Evolutionary conservation across 140 eudicot genomes (phyloP), one percentile per base, ranked within the genome.

Genomic region (Erigeron philadelphicus): DNA sequence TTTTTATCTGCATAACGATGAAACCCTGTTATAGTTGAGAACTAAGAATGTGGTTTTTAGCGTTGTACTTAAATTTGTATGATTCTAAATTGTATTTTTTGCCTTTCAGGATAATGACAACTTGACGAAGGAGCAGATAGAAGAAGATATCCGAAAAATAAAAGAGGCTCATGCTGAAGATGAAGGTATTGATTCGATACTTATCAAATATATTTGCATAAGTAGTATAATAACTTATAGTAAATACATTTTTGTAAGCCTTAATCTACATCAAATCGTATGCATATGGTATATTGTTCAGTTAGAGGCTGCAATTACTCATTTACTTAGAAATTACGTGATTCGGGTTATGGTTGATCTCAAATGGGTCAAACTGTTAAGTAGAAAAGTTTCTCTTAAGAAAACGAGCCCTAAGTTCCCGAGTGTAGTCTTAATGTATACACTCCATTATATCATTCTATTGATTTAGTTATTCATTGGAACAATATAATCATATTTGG

Each of bases 151-250:
- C 38, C 86, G 81, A 54, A 87, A 81, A 79, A 83, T 94, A 61
- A 94, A 94, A 78, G 96, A 81, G 52, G 95, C 82, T 15, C 97
- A 94, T 80, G 95, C 96, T 44, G 99, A 94, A 80, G 99, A 94
- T 71, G 96, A 89, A 66, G 99, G 99, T 90, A 87, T 54, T 21
- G 40, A 16, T 60, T n/a, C 67, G 56, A 62, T 73, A 31, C n/a
- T 74, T 67, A 50, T 48, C 8, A 5, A 19, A 61, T 10, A 31
- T 53, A 50, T 13, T 6, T 50, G 19, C 56, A 12, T 2, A 9
- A 11, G 16, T 6, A 15, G 9, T 53, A 16, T 52, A 52, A 15
- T 53, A 19, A 9, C 16, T 3, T 2, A 53, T 53, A 0, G 18
- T 8, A 11, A 57, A 23, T 9, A 16, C 49, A 44, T 43, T 45